Conservation (phyloP, 495 filamentous ascomycete genomes). For the Filosporella fistucella region DNA sequence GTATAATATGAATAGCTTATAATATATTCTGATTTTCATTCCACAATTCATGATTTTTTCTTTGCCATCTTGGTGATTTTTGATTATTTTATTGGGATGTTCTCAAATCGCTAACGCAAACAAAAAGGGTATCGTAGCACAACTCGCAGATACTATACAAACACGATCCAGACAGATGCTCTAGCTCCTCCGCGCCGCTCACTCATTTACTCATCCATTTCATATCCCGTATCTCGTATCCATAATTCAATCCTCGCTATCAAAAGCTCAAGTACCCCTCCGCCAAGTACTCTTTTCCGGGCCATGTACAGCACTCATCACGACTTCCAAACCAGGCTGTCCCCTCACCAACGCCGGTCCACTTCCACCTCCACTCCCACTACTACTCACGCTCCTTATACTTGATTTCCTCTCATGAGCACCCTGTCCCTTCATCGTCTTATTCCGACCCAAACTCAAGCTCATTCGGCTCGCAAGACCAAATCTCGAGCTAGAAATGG, state of each 20-base stretch:
- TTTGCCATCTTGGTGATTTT: no score
- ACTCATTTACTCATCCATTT: not conserved
- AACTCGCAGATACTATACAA: not conserved
- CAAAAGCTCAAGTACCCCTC: no score
- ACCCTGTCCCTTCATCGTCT: not conserved
- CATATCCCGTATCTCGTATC: not conserved
- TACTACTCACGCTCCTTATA: slow-evolving; percentile 3
- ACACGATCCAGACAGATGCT: not conserved
- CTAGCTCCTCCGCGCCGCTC: not conserved
- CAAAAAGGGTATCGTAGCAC: not conserved
- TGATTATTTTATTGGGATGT: no score
- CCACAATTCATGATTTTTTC: no score
- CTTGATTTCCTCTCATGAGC: slow-evolving; percentile 4
- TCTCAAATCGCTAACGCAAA: no score
- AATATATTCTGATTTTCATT: no score
- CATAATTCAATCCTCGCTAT: not conserved
- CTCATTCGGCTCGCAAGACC: not conserved
- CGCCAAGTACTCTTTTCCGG: not conserved
- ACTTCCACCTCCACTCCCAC: not conserved
- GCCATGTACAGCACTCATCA: not conserved
- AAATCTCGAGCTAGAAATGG: not conserved
- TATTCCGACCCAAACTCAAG: not conserved
- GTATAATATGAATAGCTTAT: no score
- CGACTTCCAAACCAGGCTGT: slow-evolving; percentile 10
- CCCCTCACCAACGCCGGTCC: not conserved